Evolutionary conservation across 1,284 basidiomycete species (phyloP), one percentile per base, ranked within the genome.

Genomic region (Rhodofomes roseus): DNA sequence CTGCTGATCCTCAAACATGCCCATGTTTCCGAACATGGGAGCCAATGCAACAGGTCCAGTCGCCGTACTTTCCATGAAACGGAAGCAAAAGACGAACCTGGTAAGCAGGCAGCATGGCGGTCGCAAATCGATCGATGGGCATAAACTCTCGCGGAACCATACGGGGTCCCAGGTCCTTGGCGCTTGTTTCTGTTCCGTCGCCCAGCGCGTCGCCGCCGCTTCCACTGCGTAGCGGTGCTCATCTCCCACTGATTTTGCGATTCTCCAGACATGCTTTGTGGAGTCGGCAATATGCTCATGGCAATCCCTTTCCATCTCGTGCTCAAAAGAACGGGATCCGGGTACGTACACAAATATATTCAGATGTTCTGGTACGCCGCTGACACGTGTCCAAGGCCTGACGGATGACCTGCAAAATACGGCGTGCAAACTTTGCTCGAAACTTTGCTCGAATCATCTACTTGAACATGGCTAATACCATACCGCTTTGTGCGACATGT

Each of bases 61-160:
- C 11, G 4, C 11, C 31, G 4, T 34, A 34, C 31, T 11, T 4
- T 5, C 31, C 31, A 39, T 6, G 37, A 18, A 39, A 51, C 50
- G 50, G 50, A 51, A 51, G 50, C 50, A 36, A 51, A 25, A 20
- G 8, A 29, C 6, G 34, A 20, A 36, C 7, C 36, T 8, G 22
- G 22, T 9, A 14, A 16, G 44, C 50, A 52, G n/a, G 12, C 4
- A 22, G 29, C 16, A 31, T 41, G 27, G 16, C 54, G 4, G 39
- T n/a, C 54, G 41, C 41, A 40, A 40, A 31, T 46, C 41, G 41
- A 56, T 56, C 54, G 53, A 52, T 52, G 20, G 23, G 12, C 23
- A 39, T 12, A 20, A 51, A 39, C 36, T 22, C 39, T 53, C 56
- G 56, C 56, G 56, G 56, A 48, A 46, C 34, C 50, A 58, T 53